These are phyloP conservation scores for Panus rudis DNA, from an alignment of 768 basidiomycete genomes.

Conservation along the genomic window DNA sequence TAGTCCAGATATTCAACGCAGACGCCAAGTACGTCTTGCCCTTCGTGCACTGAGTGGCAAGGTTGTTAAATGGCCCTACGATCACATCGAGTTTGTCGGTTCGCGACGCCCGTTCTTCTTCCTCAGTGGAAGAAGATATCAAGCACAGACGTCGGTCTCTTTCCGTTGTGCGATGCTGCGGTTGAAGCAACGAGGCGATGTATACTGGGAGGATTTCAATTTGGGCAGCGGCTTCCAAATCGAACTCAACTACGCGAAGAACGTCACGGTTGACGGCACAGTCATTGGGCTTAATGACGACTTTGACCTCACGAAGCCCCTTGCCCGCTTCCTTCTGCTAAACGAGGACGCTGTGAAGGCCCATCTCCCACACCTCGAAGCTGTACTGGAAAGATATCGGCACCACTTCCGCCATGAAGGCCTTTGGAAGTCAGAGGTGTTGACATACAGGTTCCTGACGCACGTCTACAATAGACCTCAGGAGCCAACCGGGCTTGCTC, in stretches of 20 bases:
- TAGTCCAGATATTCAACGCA: conserved; percentile 36
- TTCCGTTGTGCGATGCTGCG: conserved; percentile 42
- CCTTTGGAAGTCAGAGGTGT: conserved; percentile 41
- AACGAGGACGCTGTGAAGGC: conserved; percentile 46
- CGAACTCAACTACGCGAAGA: conserved; percentile 47
- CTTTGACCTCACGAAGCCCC: conserved; percentile 51
- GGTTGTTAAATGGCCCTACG: conserved; percentile 57
- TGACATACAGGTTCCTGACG: conserved; percentile 59
- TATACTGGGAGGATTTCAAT: conserved; percentile 44
- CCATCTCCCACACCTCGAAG: conserved; percentile 37
- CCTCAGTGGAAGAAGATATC: conserved; percentile 36
- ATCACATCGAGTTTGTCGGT: conserved; percentile 50
- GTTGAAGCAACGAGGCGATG: conserved; percentile 46
- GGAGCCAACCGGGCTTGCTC: conserved; percentile 35
- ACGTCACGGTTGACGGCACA: conserved; percentile 40
- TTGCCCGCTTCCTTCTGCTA: conserved; percentile 56
- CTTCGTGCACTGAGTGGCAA: conserved; percentile 61
- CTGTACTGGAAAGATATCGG: conserved; percentile 45
- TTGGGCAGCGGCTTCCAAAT: conserved; percentile 67
- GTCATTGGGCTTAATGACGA: conserved; percentile 60
- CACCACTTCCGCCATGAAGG: conserved; percentile 40
- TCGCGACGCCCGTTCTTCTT: conserved; percentile 35
- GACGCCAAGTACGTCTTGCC: conserved; percentile 53
- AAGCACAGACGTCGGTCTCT: conserved; percentile 38
- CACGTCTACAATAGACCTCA: conserved; percentile 53